These are phyloP conservation scores for Canavalia gladiata DNA, from an alignment of 306 rosid genomes.

Conservation along the genomic window DNA sequence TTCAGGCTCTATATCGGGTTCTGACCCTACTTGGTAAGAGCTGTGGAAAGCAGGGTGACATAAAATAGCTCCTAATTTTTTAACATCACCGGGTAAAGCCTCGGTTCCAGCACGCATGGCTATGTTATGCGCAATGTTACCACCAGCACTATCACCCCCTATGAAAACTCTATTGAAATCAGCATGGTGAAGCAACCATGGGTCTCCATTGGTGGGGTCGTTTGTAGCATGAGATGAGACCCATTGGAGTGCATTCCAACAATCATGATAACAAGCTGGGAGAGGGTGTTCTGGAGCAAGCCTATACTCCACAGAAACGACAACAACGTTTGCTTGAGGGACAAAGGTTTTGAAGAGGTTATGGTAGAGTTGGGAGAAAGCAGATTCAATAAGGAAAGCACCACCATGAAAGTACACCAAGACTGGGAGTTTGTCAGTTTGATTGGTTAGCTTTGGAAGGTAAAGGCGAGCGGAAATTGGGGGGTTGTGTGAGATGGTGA, in stretches of 20 bases:
- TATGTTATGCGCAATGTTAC: slow-evolving; percentile 61
- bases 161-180: slow-evolving; percentile 49
- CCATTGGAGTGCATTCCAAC: slow-evolving; percentile 65
- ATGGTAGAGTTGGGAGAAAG: slow-evolving; percentile 55
- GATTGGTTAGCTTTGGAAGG: slow-evolving; percentile 43
- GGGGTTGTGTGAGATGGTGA: slow-evolving; percentile 32
- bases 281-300: slow-evolving; percentile 62
- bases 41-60: slow-evolving; percentile 60
- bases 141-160: slow-evolving; percentile 75
- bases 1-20: slow-evolving; percentile 20
- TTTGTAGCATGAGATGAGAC: slow-evolving; percentile 30
- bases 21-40: slow-evolving; percentile 49
- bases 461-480: slow-evolving; percentile 44
- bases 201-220: slow-evolving; percentile 39
- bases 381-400: slow-evolving; percentile 53
- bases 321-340: slow-evolving; percentile 44
- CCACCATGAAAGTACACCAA: slow-evolving; percentile 70
- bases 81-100: slow-evolving; percentile 47
- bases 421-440: slow-evolving; percentile 50
- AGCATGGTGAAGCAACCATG: slow-evolving; percentile 59
- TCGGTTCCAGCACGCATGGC: slow-evolving; percentile 59
- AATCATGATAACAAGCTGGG: slow-evolving; percentile 57
- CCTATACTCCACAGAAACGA: slow-evolving; percentile 65
- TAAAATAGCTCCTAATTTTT: slow-evolving; percentile 49
- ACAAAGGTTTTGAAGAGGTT: slow-evolving; percentile 47